Conservation (phyloP, 108 stramenopile genomes). For the Mayamaea pseudoterrestris region DNA sequence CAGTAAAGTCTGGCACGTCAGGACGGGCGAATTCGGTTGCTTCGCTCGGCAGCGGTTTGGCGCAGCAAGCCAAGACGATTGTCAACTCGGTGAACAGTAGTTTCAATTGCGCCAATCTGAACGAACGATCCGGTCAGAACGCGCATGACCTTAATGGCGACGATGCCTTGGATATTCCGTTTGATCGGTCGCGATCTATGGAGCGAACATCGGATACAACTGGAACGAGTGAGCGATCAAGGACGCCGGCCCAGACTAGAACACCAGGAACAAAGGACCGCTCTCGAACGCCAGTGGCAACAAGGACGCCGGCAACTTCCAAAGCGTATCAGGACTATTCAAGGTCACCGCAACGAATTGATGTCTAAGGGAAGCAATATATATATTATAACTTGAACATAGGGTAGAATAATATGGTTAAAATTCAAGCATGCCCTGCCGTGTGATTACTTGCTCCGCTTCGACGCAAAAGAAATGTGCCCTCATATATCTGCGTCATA, state of each 20-base stretch:
- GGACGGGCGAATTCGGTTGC: constrained; percentile 28
- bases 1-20: constrained; percentile 2
- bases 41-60: constrained; percentile 33
- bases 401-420: too few relatives aligned
- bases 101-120: constrained; percentile 1
- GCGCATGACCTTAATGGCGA: neutral
- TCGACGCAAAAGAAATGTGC: constrained; percentile 69
- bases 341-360: constrained; percentile 7
- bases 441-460: constrained; percentile 49
- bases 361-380: too few relatives aligned
- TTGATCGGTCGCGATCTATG: neutral
- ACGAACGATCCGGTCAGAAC: neutral
- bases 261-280: neutral
- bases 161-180: neutral
- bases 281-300: neutral
- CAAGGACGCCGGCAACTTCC: neutral
- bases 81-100: constrained; percentile 16
- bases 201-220: neutral
- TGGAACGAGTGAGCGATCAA: neutral
- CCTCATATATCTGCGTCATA: too few relatives aligned
- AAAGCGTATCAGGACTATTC: constrained; percentile 6
- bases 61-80: constrained; percentile 32
- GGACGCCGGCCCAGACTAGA: neutral
- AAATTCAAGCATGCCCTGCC: constrained; percentile 37
- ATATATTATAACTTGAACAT: too few relatives aligned